Evolutionary conservation across 192 early-diverging fungal species (phyloP).

Genomic region (Thoreauomyces humboldtii): DNA sequence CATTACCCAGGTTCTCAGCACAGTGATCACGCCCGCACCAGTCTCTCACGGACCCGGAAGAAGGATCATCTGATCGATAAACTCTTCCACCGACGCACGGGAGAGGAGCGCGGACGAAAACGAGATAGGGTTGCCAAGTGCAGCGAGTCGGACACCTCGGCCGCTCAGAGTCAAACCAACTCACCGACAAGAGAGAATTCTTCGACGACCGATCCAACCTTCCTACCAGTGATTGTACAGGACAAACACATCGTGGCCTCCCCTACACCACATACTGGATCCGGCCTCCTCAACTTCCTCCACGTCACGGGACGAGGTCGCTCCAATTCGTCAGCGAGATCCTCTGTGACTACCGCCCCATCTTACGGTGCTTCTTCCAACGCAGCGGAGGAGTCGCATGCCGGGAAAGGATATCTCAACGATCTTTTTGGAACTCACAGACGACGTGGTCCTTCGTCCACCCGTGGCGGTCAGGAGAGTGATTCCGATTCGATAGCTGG

Average conservation of each 20-base stretch:
- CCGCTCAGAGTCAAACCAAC: too few species aligned
- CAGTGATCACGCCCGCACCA: slow-evolving; percentile 23
- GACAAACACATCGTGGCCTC: too few species aligned
- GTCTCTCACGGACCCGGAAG: background rate
- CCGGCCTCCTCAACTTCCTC: background rate
- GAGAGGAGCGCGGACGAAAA: slow-evolving; percentile 2
- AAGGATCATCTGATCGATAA: slow-evolving; percentile 25
- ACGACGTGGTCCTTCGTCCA: slow-evolving; percentile 9
- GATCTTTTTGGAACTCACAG: background rate
- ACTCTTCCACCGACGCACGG: slow-evolving; percentile 22
- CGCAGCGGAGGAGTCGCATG: background rate
- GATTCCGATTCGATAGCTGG: background rate
- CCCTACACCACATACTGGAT: too few species aligned
- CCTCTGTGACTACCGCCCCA: background rate
- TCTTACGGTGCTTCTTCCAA: too few species aligned
- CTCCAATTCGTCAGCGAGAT: background rate
- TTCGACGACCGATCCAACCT: too few species aligned
- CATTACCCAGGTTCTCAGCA: slow-evolving; percentile 34
- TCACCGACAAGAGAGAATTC: too few species aligned
- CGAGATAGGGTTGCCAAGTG: too few species aligned
- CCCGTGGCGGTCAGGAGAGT: background rate
- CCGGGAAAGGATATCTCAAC: slow-evolving; percentile 4
- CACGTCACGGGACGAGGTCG: background rate
- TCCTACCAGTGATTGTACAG: too few species aligned
- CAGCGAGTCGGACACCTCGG: too few species aligned